These are phyloP conservation scores for Xylaria cubensis DNA, from an alignment of 495 filamentous ascomycete species.

Conservation along the genomic window DNA sequence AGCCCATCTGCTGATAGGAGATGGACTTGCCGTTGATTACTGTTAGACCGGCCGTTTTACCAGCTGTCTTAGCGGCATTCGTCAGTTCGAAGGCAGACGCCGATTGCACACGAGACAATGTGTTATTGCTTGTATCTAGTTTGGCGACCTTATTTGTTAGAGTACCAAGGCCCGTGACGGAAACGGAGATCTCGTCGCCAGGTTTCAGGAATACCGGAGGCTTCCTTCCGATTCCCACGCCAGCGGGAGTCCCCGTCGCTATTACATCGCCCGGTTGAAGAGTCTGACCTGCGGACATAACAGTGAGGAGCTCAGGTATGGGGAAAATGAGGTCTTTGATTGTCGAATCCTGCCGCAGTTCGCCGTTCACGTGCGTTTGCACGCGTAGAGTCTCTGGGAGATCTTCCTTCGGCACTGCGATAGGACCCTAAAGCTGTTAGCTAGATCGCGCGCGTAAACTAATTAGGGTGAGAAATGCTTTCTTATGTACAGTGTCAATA, in stretches of 20 bases:
- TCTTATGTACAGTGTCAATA: neutral
- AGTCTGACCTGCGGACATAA: conserved; percentile 53
- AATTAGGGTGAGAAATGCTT: neutral
- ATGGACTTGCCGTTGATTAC: conserved; percentile 53
- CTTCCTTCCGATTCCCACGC: conserved; percentile 58
- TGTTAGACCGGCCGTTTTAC: conserved; percentile 46
- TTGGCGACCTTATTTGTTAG: conserved; percentile 51
- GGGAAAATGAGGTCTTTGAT: conserved; percentile 56
- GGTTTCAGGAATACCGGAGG: conserved; percentile 55
- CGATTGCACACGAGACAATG: conserved; percentile 29
- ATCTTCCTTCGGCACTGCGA: conserved; percentile 55
- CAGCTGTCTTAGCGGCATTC: conserved; percentile 38
- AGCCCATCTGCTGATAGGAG: conserved; percentile 42
- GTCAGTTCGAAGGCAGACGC: conserved; percentile 35
- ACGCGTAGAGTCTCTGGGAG: conserved; percentile 50
- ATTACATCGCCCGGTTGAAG: conserved; percentile 54
- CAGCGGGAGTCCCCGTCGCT: conserved; percentile 59
- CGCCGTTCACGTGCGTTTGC: conserved; percentile 55
- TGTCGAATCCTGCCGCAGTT: conserved; percentile 49
- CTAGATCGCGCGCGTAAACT: neutral
- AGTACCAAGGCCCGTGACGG: conserved; percentile 53
- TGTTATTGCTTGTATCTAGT: conserved; percentile 31
- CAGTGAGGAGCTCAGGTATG: conserved; percentile 49
- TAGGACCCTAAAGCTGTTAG: conserved; percentile 48
- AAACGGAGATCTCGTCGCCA: conserved; percentile 51